Conservation (phyloP, 495 filamentous ascomycete species). For the Talaromyces thailandensis region DNA sequence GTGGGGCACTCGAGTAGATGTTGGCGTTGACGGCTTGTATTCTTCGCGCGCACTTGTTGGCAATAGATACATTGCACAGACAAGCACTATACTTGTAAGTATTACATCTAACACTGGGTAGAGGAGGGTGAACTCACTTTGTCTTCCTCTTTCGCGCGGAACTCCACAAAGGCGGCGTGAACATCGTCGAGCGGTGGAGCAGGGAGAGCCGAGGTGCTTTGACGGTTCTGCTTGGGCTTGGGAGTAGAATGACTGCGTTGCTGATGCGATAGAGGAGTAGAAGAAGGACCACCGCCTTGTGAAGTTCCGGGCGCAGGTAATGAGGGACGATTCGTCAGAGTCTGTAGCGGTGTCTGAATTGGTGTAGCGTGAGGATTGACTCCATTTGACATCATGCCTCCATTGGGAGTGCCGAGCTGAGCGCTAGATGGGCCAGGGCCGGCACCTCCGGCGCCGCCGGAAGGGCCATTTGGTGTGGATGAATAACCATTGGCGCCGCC, state of each 20-base stretch:
- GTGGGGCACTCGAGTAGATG: slow-evolving; percentile 46
- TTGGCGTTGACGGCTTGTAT: slow-evolving; percentile 46
- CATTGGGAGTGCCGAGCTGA: slow-evolving; percentile 29
- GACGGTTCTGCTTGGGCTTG: slow-evolving; percentile 31
- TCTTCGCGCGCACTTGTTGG: slow-evolving; percentile 48
- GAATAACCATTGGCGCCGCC: slow-evolving; percentile 35
- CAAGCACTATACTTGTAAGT: slow-evolving; percentile 30
- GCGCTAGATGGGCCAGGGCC: slow-evolving; percentile 20
- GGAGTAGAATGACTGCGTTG: slow-evolving; percentile 19
- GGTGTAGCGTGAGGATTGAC: slow-evolving; percentile 37
- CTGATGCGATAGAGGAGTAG: slow-evolving; percentile 18
- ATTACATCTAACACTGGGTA: neutral
- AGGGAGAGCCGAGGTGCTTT: slow-evolving; percentile 22
- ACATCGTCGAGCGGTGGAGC: slow-evolving; percentile 43
- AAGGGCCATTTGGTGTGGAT: slow-evolving; percentile 34
- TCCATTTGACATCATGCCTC: slow-evolving; percentile 34
- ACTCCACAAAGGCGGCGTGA: slow-evolving; percentile 47
- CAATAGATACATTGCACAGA: slow-evolving; percentile 52
- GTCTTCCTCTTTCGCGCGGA: slow-evolving; percentile 49
- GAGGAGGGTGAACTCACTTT: slow-evolving; percentile 28
- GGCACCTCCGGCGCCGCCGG: slow-evolving; percentile 24
- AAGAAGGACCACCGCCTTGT: slow-evolving; percentile 19
- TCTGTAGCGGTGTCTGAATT: slow-evolving; percentile 35
- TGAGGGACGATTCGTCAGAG: slow-evolving; percentile 26
- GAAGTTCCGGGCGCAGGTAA: slow-evolving; percentile 29